Base-by-base conservation (phyloP, 345 rosid genomes). In the Eucalyptus regnans region DNA sequence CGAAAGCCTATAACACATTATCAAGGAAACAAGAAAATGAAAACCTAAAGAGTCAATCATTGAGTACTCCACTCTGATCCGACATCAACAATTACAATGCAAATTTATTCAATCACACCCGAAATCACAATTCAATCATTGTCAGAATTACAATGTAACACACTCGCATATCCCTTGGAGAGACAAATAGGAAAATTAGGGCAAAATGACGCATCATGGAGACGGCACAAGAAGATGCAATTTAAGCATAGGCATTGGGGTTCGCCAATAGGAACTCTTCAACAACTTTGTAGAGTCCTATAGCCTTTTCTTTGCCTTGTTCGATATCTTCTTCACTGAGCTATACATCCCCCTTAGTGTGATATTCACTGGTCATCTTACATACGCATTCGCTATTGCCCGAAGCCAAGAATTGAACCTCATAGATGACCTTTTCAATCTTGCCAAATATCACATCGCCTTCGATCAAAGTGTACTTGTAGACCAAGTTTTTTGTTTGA, bases 331-430 rank as follows among this genome's bases (percentile, higher is more conserved):
- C 92, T 64, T 90, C 90, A 7, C 54, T 25, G 43, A 93, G 50
- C 41, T 90, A 49, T 46, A 25, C 71, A 18, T 89, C 90, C 6
- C 91, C 92, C 6, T 86, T 76, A 3, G 83, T 54, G 48, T 84
- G 86, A 49, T 90, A 93, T 58, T 86, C 90, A 58, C 58, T 89
- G 20, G 86, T 91, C 60, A 66, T 87, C 93, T 92, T 91, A 52
- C 88, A 86, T 17, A 87, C 12, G 85, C 88, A 92, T 29, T 88
- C 92, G 46, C 92, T 89, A 56, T 68, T 89, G 22, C 81, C 50
- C 5, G 15, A 48, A 9, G 64, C 91, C 89, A 90, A 92, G 81
- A 89, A 91, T 80, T 87, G 90, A 27, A 90, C 80, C 88, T 91
- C 94, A 33, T 88, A 66, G 16, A 51, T 50, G 5, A 92, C 89